Percentiles rank a stretch among this genome's conserved stretches.
phyloP scores from a whole-genome alignment of 2,329 filamentous ascomycete species.

The Aspergillus pseudoterreus region DNA sequence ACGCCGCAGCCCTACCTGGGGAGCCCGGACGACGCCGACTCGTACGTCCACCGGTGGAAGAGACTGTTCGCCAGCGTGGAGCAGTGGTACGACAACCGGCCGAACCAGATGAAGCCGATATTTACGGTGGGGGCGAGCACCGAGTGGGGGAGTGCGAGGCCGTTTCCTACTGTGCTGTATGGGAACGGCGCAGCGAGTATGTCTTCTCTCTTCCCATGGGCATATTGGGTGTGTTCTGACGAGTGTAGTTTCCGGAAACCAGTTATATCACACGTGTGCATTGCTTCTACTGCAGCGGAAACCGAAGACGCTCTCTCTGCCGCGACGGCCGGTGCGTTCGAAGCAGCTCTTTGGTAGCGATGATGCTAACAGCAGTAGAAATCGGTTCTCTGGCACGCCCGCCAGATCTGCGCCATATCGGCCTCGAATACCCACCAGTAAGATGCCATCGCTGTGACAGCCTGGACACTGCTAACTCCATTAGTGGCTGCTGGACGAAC shows the following conservation, averaged over 20 bases:
- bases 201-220: background rate
- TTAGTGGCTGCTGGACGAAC: slow-evolving; percentile 43
- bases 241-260: slow-evolving; percentile 28
- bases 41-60: slow-evolving; percentile 33
- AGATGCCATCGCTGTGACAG: background rate
- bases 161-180: slow-evolving; percentile 25
- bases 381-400: slow-evolving; percentile 47
- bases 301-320: slow-evolving; percentile 21
- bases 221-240: background rate
- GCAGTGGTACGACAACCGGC: slow-evolving; percentile 39
- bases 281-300: slow-evolving; percentile 29
- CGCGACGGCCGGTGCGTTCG: slow-evolving; percentile 20
- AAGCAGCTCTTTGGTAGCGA: background rate
- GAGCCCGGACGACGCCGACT: slow-evolving; percentile 15
- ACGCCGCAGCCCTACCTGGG: slow-evolving; percentile 16
- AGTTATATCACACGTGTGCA: slow-evolving; percentile 30
- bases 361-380: slow-evolving; percentile 14
- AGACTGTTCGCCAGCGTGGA: slow-evolving; percentile 39
- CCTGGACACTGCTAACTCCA: background rate
- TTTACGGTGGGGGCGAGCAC: slow-evolving; percentile 18
- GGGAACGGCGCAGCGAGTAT: slow-evolving; percentile 26
- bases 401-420: slow-evolving; percentile 46
- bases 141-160: slow-evolving; percentile 8
- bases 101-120: slow-evolving; percentile 26
- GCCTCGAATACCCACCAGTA: slow-evolving; percentile 43